These are phyloP conservation scores for Asclepias syriaca DNA, from an alignment of 257 asterid species.

Conservation along the genomic window DNA sequence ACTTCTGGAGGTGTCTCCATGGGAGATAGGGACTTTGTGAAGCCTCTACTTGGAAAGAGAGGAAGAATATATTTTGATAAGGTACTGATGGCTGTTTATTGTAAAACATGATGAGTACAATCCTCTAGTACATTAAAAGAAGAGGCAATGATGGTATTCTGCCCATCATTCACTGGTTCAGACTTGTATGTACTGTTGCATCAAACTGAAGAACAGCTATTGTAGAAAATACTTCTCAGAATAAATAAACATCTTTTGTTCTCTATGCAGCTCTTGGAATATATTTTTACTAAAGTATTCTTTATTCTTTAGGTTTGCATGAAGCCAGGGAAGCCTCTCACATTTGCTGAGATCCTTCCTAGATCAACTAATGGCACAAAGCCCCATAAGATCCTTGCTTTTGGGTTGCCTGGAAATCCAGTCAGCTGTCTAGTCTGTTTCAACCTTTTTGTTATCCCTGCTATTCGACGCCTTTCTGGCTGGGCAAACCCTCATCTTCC, in stretches of 20 bases:
- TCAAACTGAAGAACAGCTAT: background rate
- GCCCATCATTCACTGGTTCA: background rate
- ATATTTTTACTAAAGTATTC: conserved; percentile 2
- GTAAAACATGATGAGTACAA: background rate
- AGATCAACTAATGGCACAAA: conserved; percentile 31
- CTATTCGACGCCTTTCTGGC: conserved; percentile 81
- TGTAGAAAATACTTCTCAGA: conserved; percentile 1
- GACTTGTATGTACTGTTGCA: background rate
- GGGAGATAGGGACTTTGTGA: conserved; percentile 97
- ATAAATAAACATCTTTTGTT: conserved; percentile 1
- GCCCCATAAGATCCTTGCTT: conserved; percentile 67
- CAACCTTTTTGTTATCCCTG: conserved; percentile 89
- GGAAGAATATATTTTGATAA: conserved; percentile 72
- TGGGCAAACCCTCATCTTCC: conserved; percentile 80
- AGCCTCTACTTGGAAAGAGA: conserved; percentile 76
- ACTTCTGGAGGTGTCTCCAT: conserved; percentile 98
- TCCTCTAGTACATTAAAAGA: background rate
- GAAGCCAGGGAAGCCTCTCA: conserved; percentile 96
- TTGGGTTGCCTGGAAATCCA: conserved; percentile 98
- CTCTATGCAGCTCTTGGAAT: conserved; percentile 6
- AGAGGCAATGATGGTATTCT: background rate
- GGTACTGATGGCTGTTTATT: conserved; percentile 35
- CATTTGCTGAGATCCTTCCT: conserved; percentile 74
- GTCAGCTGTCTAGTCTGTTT: conserved; percentile 94
- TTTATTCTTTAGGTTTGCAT: conserved; percentile 59